Percentiles rank a stretch among this genome's conserved stretches.
These are phyloP conservation scores for Botrytis fragariae DNA, from an alignment of 2,329 filamentous ascomycete species.

Conservation along the genomic window DNA sequence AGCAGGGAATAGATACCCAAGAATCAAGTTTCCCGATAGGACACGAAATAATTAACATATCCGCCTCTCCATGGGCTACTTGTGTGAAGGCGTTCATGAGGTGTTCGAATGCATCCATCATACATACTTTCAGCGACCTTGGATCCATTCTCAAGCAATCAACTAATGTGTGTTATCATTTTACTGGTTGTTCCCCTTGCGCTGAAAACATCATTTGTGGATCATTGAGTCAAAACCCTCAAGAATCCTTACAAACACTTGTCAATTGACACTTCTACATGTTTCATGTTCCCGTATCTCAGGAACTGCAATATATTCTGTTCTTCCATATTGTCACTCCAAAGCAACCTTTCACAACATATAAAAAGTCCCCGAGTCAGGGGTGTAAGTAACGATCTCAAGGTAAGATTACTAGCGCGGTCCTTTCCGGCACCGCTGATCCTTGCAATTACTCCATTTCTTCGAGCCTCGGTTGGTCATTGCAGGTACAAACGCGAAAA, in stretches of 20 bases:
- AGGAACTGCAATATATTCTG: background rate
- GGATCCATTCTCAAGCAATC: slow-evolving; percentile 1
- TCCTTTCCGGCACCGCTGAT: background rate
- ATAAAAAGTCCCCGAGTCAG: background rate
- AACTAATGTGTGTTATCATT: slow-evolving; percentile 13
- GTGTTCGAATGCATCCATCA: slow-evolving; percentile 14
- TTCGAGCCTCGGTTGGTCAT: slow-evolving; percentile 16
- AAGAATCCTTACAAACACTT: background rate
- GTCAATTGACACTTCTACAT: background rate
- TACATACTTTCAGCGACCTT: slow-evolving; percentile 10
- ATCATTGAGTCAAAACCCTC: background rate
- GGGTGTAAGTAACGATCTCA: background rate
- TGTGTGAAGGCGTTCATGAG: slow-evolving; percentile 7
- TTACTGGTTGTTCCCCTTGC: slow-evolving; percentile 14
- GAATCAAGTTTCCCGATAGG: background rate
- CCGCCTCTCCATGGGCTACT: background rate
- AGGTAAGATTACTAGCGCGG: background rate
- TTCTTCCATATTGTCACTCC: background rate
- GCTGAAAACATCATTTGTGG: slow-evolving; percentile 8
- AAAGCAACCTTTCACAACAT: background rate
- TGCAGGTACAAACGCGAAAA: slow-evolving; percentile 13
- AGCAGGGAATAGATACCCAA: background rate
- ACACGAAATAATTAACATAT: background rate
- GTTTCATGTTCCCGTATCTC: background rate
- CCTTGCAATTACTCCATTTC: slow-evolving; percentile 11